phyloP scores from a whole-genome alignment of 306 rosid species.

The Quercus engelmannii region DNA sequence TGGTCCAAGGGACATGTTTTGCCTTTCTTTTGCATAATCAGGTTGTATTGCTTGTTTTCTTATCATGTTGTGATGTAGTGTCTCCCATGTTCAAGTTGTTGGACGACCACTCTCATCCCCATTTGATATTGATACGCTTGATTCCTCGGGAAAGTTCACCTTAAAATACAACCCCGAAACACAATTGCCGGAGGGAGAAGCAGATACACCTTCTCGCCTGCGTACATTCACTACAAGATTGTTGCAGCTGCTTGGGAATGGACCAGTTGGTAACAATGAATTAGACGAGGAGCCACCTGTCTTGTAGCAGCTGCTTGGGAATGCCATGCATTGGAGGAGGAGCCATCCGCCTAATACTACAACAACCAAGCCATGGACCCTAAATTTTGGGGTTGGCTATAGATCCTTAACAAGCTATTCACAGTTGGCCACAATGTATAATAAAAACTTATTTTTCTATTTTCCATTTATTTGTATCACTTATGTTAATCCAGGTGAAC shows the following conservation, averaged over 20 bases:
- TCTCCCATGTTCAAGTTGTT: conserved; percentile 45
- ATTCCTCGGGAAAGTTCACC: conserved; percentile 31
- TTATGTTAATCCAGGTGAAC: not conserved
- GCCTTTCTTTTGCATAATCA: not conserved
- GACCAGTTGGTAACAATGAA: not conserved
- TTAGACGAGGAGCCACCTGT: not conserved
- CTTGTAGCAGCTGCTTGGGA: too few species aligned
- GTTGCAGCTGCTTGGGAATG: conserved; percentile 11
- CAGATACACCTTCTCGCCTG: conserved; percentile 22
- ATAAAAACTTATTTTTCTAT: not conserved
- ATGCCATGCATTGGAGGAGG: too few species aligned
- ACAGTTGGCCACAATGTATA: not conserved
- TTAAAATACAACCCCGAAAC: conserved; percentile 27
- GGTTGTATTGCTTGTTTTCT: not conserved
- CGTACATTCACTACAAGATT: conserved; percentile 22
- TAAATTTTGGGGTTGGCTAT: too few species aligned
- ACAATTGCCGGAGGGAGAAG: conserved; percentile 2
- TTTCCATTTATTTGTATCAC: not conserved
- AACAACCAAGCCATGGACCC: too few species aligned
- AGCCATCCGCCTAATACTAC: too few species aligned
- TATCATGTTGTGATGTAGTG: conserved; percentile 36
- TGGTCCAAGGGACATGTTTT: not conserved
- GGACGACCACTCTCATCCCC: conserved; percentile 34
- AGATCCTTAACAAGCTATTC: too few species aligned
- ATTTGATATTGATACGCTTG: conserved; percentile 27